These are phyloP conservation scores for Vitis rotundifolia DNA, from an alignment of 164 flowering plant genomes.

Conservation along the genomic window DNA sequence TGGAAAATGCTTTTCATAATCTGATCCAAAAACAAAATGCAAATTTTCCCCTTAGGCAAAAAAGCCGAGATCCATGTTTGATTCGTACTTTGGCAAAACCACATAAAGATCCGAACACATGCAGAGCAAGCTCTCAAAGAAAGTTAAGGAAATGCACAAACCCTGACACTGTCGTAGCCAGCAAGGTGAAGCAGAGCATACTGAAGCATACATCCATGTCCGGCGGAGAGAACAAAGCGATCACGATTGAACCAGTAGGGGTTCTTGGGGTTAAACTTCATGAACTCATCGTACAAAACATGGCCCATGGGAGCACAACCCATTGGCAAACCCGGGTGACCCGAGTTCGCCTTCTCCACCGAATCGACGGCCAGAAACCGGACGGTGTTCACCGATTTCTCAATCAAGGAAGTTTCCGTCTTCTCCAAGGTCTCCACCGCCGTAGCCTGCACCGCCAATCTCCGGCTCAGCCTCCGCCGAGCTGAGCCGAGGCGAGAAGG, in stretches of 20 bases:
- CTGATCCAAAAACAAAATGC: too few species aligned
- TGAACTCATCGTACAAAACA: conserved; percentile 82
- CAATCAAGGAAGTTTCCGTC: conserved; percentile 56
- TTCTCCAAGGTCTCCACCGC: conserved; percentile 61
- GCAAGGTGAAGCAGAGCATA: conserved; percentile 95
- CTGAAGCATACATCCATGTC: conserved; percentile 98
- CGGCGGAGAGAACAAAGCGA: conserved; percentile 93
- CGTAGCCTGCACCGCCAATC: conserved; percentile 35
- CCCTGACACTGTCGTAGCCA: conserved; percentile 91
- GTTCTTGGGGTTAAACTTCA: conserved; percentile 95
- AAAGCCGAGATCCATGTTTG: too few species aligned
- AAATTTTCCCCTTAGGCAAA: too few species aligned
- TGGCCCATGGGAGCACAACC: conserved; percentile 99
- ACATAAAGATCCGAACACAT: not conserved
- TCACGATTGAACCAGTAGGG: conserved; percentile 97
- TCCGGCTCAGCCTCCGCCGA: conserved; percentile 1
- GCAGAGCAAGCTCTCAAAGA: not conserved
- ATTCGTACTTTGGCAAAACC: not conserved
- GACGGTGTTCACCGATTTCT: conserved; percentile 84
- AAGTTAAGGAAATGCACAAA: conserved; percentile 13
- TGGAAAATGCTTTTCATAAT: too few species aligned
- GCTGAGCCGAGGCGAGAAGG: conserved; percentile 6
- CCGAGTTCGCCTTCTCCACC: conserved; percentile 96
- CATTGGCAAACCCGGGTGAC: conserved; percentile 99
- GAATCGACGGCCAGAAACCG: conserved; percentile 93